Base-by-base conservation (phyloP, 805 yeast genomes). In the Henningerozyma blattae region DNA sequence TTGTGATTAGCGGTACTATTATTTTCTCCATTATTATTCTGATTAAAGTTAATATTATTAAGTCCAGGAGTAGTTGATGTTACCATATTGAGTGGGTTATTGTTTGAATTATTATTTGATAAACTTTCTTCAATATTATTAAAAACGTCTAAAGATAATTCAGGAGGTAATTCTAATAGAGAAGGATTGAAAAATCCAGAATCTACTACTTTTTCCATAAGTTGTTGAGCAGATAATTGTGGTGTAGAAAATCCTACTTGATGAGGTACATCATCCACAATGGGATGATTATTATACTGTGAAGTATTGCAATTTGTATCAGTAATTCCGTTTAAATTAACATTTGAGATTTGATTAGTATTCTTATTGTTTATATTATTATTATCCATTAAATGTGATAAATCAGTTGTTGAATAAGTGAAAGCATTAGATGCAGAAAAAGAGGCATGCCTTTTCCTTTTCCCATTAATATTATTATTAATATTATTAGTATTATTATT, bases 221-320 rank as follows among this genome's bases (percentile, higher is more conserved):
- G 42, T 24, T 70, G 72, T 15, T 61, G 59, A 1, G 79, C 76
- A 10, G 64, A 47, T 30, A 75, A 47, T 52, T 84, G 94, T 3
- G 94, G 95, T 1, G 93, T 80, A 1, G 93, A 73, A 50, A 81
- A 83, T 2, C 77, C 82, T 18, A 80, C 86, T 46, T 80, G 85
- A 29, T 67, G 68, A 2, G 87, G 86, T 2, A 50, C 38, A 35
- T 48, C 56, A 8, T 26, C 15, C 13, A n/a, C 17, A 5, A 13
- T 4, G 16, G 33, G 15, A 9, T 16, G 8, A 3, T 18, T 20
- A 9, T 20, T 8, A 20, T 8, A 20, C 12, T 20, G 24, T 2
- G 24, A 12, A 9, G 24, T 8, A 1, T 9, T 9, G n/a, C n/a
- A n/a, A 30, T 37, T 18, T 36, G 31, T n/a, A 34, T 32, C 25